Evolutionary conservation across 345 rosid genomes (phyloP).

Genomic region (Aegle marmelos): DNA sequence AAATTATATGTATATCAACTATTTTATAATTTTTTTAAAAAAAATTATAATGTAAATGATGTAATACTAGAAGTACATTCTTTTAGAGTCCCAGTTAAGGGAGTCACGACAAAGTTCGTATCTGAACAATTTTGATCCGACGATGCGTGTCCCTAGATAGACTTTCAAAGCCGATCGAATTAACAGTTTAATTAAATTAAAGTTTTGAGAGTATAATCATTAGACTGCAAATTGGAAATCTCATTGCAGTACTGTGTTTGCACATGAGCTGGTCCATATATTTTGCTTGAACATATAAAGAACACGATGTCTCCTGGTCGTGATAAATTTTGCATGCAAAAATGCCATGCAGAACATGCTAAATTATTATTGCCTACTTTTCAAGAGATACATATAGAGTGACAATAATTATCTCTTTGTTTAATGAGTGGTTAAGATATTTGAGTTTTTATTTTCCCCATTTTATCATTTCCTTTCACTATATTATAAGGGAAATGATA

Average conservation of each 20-base stretch:
- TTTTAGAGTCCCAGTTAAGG: conserved; percentile 1
- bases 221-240: not conserved
- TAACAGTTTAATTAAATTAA: not conserved
- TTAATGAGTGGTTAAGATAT: too few relatives aligned
- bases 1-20: not conserved
- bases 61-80: not conserved
- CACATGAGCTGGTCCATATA: not conserved
- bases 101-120: conserved; percentile 22
- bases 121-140: not conserved
- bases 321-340: not conserved
- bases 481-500: too few relatives aligned
- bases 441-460: too few relatives aligned
- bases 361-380: not conserved
- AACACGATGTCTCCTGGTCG: not conserved
- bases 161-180: not conserved
- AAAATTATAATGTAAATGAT: too few relatives aligned
- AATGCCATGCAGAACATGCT: not conserved
- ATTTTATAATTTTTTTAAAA: too few relatives aligned
- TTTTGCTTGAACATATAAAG: not conserved
- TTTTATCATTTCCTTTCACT: too few relatives aligned
- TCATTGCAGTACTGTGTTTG: not conserved
- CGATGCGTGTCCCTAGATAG: not conserved
- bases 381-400: too few relatives aligned
- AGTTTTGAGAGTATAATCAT: not conserved
- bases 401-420: not conserved